Conservation (phyloP, 225 moss, liverwort and hornwort genomes). For the Polytrichum formosum region DNA sequence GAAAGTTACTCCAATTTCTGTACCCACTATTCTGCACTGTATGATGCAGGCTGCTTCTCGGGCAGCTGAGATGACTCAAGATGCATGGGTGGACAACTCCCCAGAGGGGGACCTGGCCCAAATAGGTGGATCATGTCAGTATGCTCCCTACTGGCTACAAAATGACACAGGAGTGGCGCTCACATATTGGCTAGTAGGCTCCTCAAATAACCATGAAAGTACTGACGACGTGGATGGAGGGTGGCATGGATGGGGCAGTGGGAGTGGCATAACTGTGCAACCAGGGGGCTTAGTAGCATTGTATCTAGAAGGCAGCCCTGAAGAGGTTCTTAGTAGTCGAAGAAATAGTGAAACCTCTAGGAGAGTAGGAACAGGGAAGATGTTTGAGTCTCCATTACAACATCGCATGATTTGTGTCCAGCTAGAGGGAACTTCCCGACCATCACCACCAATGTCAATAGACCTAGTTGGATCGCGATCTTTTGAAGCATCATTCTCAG, state of each 20-base stretch:
- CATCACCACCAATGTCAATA: slow-evolving; percentile 89
- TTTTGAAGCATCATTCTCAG: slow-evolving; percentile 88
- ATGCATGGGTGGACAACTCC: slow-evolving; percentile 60
- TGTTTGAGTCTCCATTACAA: slow-evolving; percentile 57
- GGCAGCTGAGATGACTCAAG: slow-evolving; percentile 78
- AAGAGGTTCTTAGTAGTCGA: slow-evolving; percentile 65
- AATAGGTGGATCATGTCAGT: slow-evolving; percentile 46
- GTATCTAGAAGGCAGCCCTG: slow-evolving; percentile 75
- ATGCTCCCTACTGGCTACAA: slow-evolving; percentile 98
- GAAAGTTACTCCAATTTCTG: too few species aligned
- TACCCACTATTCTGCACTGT: not conserved
- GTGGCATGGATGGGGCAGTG: slow-evolving; percentile 49
- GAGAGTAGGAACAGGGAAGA: slow-evolving; percentile 56
- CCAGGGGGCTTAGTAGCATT: slow-evolving; percentile 76
- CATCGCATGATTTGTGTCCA: slow-evolving; percentile 93
- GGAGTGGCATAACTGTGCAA: slow-evolving; percentile 57
- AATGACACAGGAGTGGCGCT: slow-evolving; percentile 90
- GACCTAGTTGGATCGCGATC: slow-evolving; percentile 86
- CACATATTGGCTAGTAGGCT: slow-evolving; percentile 75
- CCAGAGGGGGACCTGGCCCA: slow-evolving; percentile 22
- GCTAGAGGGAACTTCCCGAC: slow-evolving; percentile 86
- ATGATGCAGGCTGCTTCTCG: slow-evolving; percentile 76
- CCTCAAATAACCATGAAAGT: slow-evolving; percentile 45
- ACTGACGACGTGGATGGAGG: slow-evolving; percentile 43
- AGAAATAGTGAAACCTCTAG: slow-evolving; percentile 49